Conservation (phyloP, 2,329 filamentous ascomycete genomes). For the Pleomassaria siparia region DNA sequence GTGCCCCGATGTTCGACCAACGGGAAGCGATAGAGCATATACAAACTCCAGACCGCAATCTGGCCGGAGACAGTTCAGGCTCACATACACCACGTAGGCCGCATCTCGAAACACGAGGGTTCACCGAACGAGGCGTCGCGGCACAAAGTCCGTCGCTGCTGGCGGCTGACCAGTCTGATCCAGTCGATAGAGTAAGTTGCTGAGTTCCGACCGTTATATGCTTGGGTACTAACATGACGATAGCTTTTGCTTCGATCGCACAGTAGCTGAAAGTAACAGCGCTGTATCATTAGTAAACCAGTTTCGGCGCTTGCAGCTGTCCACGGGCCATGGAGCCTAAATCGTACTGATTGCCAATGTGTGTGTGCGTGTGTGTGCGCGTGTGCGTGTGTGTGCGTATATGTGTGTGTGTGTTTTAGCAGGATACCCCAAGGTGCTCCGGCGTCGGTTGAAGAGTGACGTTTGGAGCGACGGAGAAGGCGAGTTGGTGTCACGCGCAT, state of each 20-base stretch:
- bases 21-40: slow-evolving; percentile 26
- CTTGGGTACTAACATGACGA: slow-evolving; percentile 8
- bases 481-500: not conserved
- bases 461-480: not conserved
- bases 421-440: slow-evolving; percentile 8
- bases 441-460: not conserved
- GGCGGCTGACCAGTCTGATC: slow-evolving; percentile 63
- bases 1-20: slow-evolving; percentile 69
- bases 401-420: slow-evolving; percentile 4
- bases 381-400: not conserved
- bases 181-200: slow-evolving; percentile 56
- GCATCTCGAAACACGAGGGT: slow-evolving; percentile 62
- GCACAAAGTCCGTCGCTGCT: slow-evolving; percentile 65
- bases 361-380: not conserved
- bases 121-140: slow-evolving; percentile 67
- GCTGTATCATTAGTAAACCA: no score
- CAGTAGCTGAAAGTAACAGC: slow-evolving; percentile 47
- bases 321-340: not conserved
- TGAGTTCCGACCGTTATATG: slow-evolving; percentile 9
- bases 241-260: slow-evolving; percentile 52
- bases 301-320: not conserved
- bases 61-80: slow-evolving; percentile 15
- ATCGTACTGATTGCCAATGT: not conserved
- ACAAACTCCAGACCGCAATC: slow-evolving; percentile 41
- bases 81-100: slow-evolving; percentile 47